Conservation (phyloP, 306 rosid genomes). For the Trichosanthes truncata region DNA sequence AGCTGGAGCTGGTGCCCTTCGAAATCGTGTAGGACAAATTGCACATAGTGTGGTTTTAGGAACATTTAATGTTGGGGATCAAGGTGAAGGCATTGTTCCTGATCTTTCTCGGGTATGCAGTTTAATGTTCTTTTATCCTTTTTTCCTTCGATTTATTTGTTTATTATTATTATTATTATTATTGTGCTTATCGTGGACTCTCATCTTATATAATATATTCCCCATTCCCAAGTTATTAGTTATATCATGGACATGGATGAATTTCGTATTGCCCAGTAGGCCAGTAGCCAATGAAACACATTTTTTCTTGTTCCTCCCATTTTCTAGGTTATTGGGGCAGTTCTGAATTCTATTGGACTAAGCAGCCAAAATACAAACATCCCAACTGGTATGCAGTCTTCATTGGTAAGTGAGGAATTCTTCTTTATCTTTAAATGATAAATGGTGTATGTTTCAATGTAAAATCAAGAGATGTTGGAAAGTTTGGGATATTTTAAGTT, state of each 20-base stretch:
- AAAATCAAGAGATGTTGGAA: background rate
- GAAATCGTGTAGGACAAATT: constrained; percentile 72
- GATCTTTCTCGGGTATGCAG: constrained; percentile 66
- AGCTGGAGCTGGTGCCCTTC: constrained; percentile 43
- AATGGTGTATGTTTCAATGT: background rate
- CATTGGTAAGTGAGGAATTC: constrained; percentile 36
- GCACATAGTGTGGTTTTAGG: constrained; percentile 98
- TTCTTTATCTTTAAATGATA: background rate
- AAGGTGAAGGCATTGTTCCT: constrained; percentile 73
- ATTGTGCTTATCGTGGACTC: background rate
- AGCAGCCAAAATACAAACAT: constrained; percentile 51
- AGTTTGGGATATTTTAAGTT: background rate
- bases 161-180: background rate
- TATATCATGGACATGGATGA: background rate
- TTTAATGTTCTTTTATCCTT: constrained; percentile 11
- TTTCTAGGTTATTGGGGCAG: constrained; percentile 83
- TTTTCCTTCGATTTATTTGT: background rate
- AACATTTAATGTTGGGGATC: constrained; percentile 86
- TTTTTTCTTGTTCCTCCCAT: background rate
- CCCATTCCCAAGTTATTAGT: background rate
- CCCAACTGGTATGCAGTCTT: constrained; percentile 33
- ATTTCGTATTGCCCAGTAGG: background rate
- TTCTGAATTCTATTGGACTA: constrained; percentile 77
- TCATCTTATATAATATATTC: background rate
- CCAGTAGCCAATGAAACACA: background rate